phyloP scores from a whole-genome alignment of 179 eudicot species.

The Corrigiola litoralis region DNA sequence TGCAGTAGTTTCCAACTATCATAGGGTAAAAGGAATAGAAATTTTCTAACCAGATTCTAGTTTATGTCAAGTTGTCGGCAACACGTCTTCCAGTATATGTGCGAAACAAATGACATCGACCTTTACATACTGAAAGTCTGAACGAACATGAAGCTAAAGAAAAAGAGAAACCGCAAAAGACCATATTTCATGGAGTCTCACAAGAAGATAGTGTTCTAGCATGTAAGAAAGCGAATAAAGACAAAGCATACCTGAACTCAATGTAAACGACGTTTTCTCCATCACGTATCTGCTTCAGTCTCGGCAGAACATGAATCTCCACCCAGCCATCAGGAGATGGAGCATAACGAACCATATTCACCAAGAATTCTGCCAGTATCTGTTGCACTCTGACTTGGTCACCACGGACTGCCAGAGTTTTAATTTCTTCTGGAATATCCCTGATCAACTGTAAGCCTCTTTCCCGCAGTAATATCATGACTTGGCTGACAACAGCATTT shows the following conservation, averaged over 20 bases:
- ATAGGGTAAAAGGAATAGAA: too few relatives aligned
- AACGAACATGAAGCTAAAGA: too few relatives aligned
- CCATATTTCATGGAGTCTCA: background rate
- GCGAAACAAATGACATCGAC: too few relatives aligned
- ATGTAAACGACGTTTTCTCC: constrained; percentile 49
- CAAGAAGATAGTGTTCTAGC: background rate
- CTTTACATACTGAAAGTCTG: too few relatives aligned
- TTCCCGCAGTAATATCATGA: constrained; percentile 72
- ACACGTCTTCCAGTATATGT: too few relatives aligned
- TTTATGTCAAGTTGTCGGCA: too few relatives aligned
- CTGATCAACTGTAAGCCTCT: constrained; percentile 81
- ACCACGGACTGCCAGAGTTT: constrained; percentile 67
- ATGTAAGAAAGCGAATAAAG: background rate
- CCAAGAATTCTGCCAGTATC: constrained; percentile 73
- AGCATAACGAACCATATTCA: constrained; percentile 82
- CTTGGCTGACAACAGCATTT: constrained; percentile 95
- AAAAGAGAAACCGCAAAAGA: too few relatives aligned
- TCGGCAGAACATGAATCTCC: constrained; percentile 79
- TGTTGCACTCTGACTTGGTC: constrained; percentile 90
- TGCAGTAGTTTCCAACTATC: too few relatives aligned
- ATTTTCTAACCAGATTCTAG: too few relatives aligned
- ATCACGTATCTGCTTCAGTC: constrained; percentile 51
- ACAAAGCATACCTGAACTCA: constrained; percentile 68
- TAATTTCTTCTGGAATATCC: constrained; percentile 90
- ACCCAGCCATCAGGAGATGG: constrained; percentile 98